Evolutionary conservation across 495 filamentous ascomycete species (phyloP), one percentile per base, ranked within the genome.

Genomic region (Hamigera avellanea): DNA sequence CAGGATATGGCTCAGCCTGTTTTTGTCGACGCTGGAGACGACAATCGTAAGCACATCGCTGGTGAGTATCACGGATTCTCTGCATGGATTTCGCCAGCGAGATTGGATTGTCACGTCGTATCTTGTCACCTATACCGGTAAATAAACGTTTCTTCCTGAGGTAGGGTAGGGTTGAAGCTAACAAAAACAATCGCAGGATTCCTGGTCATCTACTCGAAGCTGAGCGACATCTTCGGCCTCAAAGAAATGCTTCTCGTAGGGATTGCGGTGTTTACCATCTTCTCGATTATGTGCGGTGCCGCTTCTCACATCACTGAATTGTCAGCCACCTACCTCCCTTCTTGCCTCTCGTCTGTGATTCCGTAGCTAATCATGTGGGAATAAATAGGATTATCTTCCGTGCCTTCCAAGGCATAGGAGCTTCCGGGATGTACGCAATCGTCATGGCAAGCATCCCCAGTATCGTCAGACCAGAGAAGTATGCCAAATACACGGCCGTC

Each of bases 31-130:
- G 46, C n/a, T 80, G 8, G 76, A 81, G 37, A 68, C 69, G n/a
- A 73, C 75, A 0, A 78, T 80, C 33, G 70, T 80, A 10, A 72
- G 73, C 26, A 80, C 77, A 0, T 69, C 78, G 2, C 61, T 81
- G 5, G 66, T 78, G 12, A 66, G 66, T 8, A 78, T 81, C 33
- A 72, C 69, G 2, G 58, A 67, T 29, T 66, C 69, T 15, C 47
- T 80, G 14, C 42, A 66, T 6, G 62, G 73, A 26, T 73, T 73
- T 37, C 51, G 66, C 14, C 58, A 75, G 38, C 60, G 56, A 3
- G 66, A 67, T 13, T 79, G 73, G 75, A 57, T 80, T 10, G 59
- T 76, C 19, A 72, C 69, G 10, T 57, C 61, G 10, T 80, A 79
- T 42, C 48, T 77, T 10, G 44, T 77, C 28, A 73, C 64, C 2